A percentile compares a stretch with the other conserved stretches of the same genome.
Evolutionary conservation across 192 early-diverging fungal species (phyloP).

Genomic region (Backusella morwellensis): DNA sequence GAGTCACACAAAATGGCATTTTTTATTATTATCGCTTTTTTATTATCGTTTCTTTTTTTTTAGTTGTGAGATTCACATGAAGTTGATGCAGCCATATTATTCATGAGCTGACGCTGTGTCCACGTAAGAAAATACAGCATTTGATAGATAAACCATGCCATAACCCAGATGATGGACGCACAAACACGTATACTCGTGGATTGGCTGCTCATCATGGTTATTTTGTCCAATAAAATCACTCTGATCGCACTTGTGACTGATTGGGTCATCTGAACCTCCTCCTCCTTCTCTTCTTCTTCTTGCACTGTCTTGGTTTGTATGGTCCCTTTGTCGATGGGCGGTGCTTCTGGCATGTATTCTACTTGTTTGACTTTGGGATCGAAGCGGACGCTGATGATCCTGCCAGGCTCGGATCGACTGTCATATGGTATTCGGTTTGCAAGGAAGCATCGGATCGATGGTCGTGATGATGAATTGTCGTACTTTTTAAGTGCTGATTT

Average conservation of each 20-base stretch:
- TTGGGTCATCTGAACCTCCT: background rate
- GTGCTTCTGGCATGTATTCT: constrained; percentile 19
- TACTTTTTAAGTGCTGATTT: constrained; percentile 2
- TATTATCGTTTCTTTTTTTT: background rate
- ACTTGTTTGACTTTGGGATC: constrained; percentile 3
- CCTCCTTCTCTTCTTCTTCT: background rate
- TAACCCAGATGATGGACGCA: background rate
- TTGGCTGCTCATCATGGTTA: background rate
- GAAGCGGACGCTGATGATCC: background rate
- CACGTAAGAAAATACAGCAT: background rate
- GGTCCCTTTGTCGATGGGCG: background rate
- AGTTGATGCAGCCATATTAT: background rate
- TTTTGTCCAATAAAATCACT: background rate
- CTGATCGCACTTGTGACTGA: background rate
- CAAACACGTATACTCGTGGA: background rate
- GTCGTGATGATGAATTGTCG: background rate
- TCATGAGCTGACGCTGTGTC: background rate
- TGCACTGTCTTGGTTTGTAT: background rate
- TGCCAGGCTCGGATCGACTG: constrained; percentile 6
- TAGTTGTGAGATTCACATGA: background rate
- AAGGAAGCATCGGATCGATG: background rate
- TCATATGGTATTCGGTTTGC: background rate
- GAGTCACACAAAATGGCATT: background rate
- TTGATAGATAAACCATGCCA: constrained; percentile 7
- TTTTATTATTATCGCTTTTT: too few species aligned